Base-by-base conservation (phyloP, 371 early-diverging fungal species). In the Mucor piriformis region DNA sequence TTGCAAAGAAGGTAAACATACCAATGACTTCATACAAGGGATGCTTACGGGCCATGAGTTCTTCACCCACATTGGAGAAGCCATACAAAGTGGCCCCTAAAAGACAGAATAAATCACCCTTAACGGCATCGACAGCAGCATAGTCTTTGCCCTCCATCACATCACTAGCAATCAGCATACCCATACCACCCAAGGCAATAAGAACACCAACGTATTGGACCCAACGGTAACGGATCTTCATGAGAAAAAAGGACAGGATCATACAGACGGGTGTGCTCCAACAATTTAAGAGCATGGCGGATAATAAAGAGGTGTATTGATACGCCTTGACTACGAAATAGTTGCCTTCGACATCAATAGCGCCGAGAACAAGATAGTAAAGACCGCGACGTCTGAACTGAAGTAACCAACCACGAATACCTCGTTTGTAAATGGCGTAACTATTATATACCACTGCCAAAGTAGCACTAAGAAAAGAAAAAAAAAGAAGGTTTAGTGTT, bases 321-420 rank as follows among this genome's bases (percentile, higher is more conserved):
- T 81, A 91, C 7, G 88, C 86, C 69, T 88, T 89, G 46, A 90
- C 85, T 7, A 87, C 79, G 73, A 91, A 88, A 62, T 84, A 91
- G 57, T 91, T 91, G 60, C 83, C 91, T 60, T 91, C 89, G 2
- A 91, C 89, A 65, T 91, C 91, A 8, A 84, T 79, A 2, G 83
- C 37, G 0, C 86, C 86, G 59, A 90, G 62, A 8, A 88, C 20
- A 12, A 87, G 54, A 60, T 88, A 76, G 67, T 51, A 77, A 48
- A 73, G 66, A 23, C 77, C 80, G 23, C 86, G 68, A 29, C 67
- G 70, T 37, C 73, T 63, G 29, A 88, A 62, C 46, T 79, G 79
- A 6, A 65, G 49, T 43, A 77, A 42, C 64, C 76, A 81, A 0
- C 84, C 88, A 8, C 58, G 60, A 55, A 72, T 63, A 0, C 82